Evolutionary conservation across 306 rosid genomes (phyloP).

Genomic region (Prunus mume): DNA sequence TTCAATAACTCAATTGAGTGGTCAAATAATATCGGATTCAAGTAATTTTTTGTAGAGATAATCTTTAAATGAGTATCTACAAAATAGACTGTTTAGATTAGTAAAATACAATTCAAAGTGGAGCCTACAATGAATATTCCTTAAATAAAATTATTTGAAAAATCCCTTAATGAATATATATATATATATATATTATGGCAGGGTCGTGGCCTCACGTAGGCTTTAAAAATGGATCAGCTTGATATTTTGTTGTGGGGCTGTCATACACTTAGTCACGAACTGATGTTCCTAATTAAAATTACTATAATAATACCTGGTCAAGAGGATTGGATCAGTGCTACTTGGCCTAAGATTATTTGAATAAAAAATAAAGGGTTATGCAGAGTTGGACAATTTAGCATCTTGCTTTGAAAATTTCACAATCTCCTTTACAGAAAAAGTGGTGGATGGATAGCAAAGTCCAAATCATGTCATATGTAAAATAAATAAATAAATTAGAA

Average conservation of each 20-base stretch:
- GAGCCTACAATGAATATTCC: fast-evolving
- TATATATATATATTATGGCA: background rate
- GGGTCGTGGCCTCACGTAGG: constrained; percentile 17
- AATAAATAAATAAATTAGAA: background rate
- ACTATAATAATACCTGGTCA: background rate
- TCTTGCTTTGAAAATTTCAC: background rate
- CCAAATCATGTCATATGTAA: background rate
- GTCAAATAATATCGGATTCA: too few species aligned
- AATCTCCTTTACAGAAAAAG: background rate
- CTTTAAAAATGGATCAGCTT: background rate
- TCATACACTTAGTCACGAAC: constrained; percentile 19
- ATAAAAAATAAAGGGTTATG: too few species aligned
- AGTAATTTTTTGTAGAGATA: too few species aligned
- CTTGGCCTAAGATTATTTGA: background rate
- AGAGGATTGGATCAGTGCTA: background rate
- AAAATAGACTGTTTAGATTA: too few species aligned
- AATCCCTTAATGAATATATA: too few species aligned
- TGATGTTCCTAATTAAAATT: background rate
- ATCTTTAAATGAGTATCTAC: too few species aligned
- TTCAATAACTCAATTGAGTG: too few species aligned
- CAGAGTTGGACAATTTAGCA: too few species aligned
- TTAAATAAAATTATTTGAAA: too few species aligned
- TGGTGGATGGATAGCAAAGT: background rate
- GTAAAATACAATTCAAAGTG: too few species aligned
- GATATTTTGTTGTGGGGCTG: background rate